Evolutionary conservation across 2,329 filamentous ascomycete genomes (phyloP).

Genomic region (Mycogone perniciosa): DNA sequence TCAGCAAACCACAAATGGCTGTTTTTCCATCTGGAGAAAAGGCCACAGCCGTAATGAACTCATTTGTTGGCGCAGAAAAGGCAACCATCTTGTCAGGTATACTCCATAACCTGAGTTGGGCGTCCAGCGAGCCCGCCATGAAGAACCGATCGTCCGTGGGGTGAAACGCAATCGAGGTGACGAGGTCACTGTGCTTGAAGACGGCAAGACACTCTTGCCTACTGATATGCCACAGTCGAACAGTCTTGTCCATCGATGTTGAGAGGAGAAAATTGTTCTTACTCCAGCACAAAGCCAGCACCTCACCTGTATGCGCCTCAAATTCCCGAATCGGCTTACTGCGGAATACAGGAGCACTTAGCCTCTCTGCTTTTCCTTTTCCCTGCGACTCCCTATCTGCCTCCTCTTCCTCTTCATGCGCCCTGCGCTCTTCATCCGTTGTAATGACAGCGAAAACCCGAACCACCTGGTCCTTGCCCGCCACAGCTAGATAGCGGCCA

Average conservation of each 20-base stretch:
- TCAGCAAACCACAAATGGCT: slow-evolving; percentile 81
- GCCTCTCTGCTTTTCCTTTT: slow-evolving; percentile 43
- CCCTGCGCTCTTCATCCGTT: slow-evolving; percentile 68
- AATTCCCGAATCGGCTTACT: slow-evolving; percentile 74
- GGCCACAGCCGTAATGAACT: slow-evolving; percentile 88
- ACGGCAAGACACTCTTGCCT: slow-evolving; percentile 81
- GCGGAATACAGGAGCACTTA: slow-evolving; percentile 88
- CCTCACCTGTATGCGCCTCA: slow-evolving; percentile 73
- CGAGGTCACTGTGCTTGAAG: slow-evolving; percentile 92
- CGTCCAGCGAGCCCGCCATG: slow-evolving; percentile 84
- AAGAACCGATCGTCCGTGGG: slow-evolving; percentile 95
- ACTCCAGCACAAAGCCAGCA: slow-evolving; percentile 93
- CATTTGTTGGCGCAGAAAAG: slow-evolving; percentile 67
- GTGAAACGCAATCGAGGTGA: slow-evolving; percentile 91
- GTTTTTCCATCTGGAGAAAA: slow-evolving; percentile 90
- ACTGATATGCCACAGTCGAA: slow-evolving; percentile 86
- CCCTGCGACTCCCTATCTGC: slow-evolving; percentile 37
- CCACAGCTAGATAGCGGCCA: slow-evolving; percentile 85
- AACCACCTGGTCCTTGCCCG: slow-evolving; percentile 79
- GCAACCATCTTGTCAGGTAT: slow-evolving; percentile 95
- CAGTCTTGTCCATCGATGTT: slow-evolving; percentile 97
- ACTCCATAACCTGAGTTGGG: slow-evolving; percentile 85
- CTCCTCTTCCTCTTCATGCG: slow-evolving; percentile 59
- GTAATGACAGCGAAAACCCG: slow-evolving; percentile 85
- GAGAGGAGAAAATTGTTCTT: slow-evolving; percentile 98